Evolutionary conservation across 1,139 yeast genomes (phyloP).

Genomic region (Blastobotrys arbuscula): DNA sequence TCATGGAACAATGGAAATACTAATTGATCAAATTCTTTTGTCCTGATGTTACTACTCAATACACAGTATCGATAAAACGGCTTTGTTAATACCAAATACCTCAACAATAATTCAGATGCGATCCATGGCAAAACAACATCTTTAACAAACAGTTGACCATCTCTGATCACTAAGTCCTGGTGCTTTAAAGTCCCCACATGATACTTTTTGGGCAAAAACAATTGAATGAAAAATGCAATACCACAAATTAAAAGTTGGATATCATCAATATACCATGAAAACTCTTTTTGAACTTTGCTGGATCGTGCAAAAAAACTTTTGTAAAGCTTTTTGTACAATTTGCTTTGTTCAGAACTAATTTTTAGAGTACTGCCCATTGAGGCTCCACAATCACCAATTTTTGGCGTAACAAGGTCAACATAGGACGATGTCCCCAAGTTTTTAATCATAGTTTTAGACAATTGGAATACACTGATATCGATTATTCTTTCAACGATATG

Average conservation of each 20-base stretch:
- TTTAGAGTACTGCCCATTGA: background rate
- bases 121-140: conserved; percentile 6
- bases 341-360: background rate
- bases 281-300: background rate
- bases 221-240: background rate
- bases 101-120: conserved; percentile 1
- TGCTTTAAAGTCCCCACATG: background rate
- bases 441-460: background rate
- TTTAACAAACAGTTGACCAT: background rate
- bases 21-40: background rate
- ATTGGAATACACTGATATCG: background rate
- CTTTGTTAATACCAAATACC: background rate
- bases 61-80: conserved; percentile 5
- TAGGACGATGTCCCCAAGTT: background rate
- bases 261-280: background rate
- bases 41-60: background rate
- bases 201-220: background rate
- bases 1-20: background rate
- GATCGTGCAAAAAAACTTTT: background rate
- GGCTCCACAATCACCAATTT: background rate
- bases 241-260: too few relatives aligned
- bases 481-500: background rate
- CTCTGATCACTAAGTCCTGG: background rate
- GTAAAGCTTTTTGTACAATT: background rate
- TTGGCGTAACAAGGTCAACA: too few relatives aligned